Percentiles rank a stretch among this genome's conserved stretches.
Evolutionary conservation across 129 eudicot species (phyloP).

Genomic region (Helichrysum umbraculigerum): DNA sequence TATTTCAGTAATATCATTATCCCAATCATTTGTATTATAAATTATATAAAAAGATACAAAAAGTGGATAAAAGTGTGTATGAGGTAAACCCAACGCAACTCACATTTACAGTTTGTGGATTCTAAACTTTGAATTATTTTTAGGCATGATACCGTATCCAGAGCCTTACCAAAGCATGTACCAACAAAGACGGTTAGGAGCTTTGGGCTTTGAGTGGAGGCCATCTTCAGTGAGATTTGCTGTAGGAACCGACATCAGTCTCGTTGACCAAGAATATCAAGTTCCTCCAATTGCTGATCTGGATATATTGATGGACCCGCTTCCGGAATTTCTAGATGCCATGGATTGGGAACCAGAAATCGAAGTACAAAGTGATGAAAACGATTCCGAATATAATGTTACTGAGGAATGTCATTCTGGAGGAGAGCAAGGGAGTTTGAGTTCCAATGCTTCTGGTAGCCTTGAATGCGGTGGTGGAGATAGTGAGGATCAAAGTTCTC

Average conservation of each 20-base stretch:
- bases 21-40: not conserved
- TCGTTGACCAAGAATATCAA: constrained; percentile 83
- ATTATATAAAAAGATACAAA: not conserved
- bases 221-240: constrained; percentile 83
- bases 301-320: constrained; percentile 80
- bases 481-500: constrained; percentile 57
- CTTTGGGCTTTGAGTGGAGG: constrained; percentile 86
- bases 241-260: constrained; percentile 74
- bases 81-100: not conserved
- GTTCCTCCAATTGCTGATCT: constrained; percentile 81
- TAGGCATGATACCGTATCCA: constrained; percentile 95
- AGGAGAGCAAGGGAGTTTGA: constrained; percentile 61
- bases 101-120: not conserved
- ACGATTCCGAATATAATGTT: constrained; percentile 82
- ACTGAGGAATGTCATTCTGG: constrained; percentile 75
- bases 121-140: constrained; percentile 20
- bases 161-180: constrained; percentile 92
- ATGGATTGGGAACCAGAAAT: constrained; percentile 98
- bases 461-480: constrained; percentile 58
- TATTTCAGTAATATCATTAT: not conserved
- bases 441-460: constrained; percentile 59
- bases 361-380: constrained; percentile 80
- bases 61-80: not conserved
- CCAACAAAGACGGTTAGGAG: constrained; percentile 85
- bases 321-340: constrained; percentile 83